Percentiles rank a stretch among this genome's conserved stretches.
These are phyloP conservation scores for Chalaropsis thielavioides DNA, from an alignment of 2,329 filamentous ascomycete genomes.

Conservation along the genomic window DNA sequence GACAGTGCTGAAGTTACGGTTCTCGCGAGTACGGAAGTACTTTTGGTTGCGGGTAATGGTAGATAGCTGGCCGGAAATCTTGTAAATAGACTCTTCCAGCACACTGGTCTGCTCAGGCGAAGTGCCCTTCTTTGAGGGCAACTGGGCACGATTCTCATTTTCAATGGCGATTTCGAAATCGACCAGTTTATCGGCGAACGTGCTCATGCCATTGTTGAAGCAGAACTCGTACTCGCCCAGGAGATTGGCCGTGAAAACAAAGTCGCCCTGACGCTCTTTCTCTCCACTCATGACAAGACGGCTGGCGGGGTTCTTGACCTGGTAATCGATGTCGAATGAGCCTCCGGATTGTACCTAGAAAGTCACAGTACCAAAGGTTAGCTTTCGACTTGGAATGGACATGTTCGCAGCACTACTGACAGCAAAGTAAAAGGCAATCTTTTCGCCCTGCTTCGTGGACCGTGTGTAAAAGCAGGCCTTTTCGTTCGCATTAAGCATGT, in stretches of 20 bases:
- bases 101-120: constrained; percentile 76
- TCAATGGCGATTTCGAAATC: constrained; percentile 97
- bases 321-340: constrained; percentile 92
- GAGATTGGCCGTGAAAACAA: constrained; percentile 87
- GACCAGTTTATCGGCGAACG: constrained; percentile 91
- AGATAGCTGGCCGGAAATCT: constrained; percentile 81
- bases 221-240: constrained; percentile 89
- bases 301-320: constrained; percentile 66
- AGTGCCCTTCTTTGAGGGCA: constrained; percentile 79
- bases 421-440: constrained; percentile 97
- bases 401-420: constrained; percentile 38
- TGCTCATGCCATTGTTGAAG: constrained; percentile 98
- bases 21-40: constrained; percentile 97
- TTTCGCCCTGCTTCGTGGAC: constrained; percentile 63
- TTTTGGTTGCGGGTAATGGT: constrained; percentile 96
- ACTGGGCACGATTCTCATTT: constrained; percentile 66
- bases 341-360: constrained; percentile 88
- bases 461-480: constrained; percentile 88
- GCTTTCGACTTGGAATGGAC: background rate
- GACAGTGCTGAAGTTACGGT: constrained; percentile 97
- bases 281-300: constrained; percentile 71
- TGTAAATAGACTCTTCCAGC: constrained; percentile 89
- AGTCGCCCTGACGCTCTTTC: constrained; percentile 92
- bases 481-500: constrained; percentile 80
- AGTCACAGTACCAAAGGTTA: background rate